phyloP scores from a whole-genome alignment of 2,329 filamentous ascomycete genomes.

The Monosporascus sp. region DNA sequence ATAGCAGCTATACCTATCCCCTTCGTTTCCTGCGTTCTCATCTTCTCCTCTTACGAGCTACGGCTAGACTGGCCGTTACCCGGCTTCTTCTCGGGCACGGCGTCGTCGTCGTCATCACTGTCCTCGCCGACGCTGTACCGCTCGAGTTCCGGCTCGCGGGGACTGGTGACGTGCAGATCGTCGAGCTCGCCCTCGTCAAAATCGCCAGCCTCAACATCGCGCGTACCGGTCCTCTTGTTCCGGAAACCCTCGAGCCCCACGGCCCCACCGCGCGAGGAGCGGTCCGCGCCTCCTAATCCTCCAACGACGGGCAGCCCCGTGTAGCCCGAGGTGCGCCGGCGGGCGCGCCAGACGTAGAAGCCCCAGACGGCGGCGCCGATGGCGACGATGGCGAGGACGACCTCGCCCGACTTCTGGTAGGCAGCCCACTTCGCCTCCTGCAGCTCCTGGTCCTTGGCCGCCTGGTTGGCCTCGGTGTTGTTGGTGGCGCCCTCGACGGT shows the following conservation, averaged over 20 bases:
- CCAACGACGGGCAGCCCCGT: slow-evolving; percentile 37
- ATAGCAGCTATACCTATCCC: background rate
- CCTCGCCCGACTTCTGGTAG: slow-evolving; percentile 81
- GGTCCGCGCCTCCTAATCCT: background rate
- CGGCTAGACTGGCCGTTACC: slow-evolving; percentile 1
- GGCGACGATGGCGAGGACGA: slow-evolving; percentile 75
- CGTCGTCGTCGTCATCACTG: slow-evolving; percentile 45
- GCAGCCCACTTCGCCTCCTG: slow-evolving; percentile 83
- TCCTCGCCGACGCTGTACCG: slow-evolving; percentile 54
- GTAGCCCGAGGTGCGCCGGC: slow-evolving; percentile 51
- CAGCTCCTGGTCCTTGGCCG: slow-evolving; percentile 64
- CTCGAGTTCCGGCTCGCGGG: slow-evolving; percentile 33
- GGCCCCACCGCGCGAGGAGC: slow-evolving; percentile 28
- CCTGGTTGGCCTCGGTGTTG: slow-evolving; percentile 57
- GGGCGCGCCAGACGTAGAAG: slow-evolving; percentile 62
- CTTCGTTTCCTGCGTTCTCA: background rate
- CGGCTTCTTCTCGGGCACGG: background rate
- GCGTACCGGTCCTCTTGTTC: slow-evolving; percentile 32
- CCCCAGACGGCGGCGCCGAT: slow-evolving; percentile 70
- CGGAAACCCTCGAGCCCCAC: slow-evolving; percentile 42
- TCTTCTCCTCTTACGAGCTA: background rate
- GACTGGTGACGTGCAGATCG: slow-evolving; percentile 49
- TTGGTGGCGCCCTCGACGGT: slow-evolving; percentile 67
- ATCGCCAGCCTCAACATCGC: slow-evolving; percentile 57
- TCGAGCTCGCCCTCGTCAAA: slow-evolving; percentile 63